A percentile compares a stretch with the other conserved stretches of the same genome.
Conservation (phyloP, 129 eudicot genomes). For the Flaveria robusta region DNA sequence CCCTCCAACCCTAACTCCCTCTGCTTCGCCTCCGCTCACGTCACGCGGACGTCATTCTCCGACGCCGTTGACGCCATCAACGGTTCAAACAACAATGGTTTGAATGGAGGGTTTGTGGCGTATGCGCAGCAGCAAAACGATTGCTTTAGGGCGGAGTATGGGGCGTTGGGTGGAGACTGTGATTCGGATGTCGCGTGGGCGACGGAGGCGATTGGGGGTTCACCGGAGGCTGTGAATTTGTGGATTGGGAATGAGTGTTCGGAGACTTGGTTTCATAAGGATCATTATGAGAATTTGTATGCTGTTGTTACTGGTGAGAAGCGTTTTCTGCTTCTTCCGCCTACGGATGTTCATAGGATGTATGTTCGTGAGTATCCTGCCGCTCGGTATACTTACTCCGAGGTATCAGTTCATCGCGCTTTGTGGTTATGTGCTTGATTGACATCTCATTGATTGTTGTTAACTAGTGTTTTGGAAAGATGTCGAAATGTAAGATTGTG, state of each 20-base stretch:
- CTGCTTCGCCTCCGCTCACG: slow-evolving; percentile 78
- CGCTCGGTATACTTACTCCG: slow-evolving; percentile 59
- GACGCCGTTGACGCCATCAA: slow-evolving; percentile 48
- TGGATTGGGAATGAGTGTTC: slow-evolving; percentile 79
- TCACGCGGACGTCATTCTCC: slow-evolving; percentile 45
- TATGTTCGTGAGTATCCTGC: slow-evolving; percentile 76
- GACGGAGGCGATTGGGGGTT: slow-evolving; percentile 62
- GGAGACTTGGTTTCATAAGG: slow-evolving; percentile 88
- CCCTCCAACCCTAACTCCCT: slow-evolving; percentile 53
- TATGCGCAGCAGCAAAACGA: slow-evolving; percentile 93
- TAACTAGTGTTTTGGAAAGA: not conserved
- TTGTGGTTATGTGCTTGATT: no score
- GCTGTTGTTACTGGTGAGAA: slow-evolving; percentile 88
- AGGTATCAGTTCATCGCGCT: slow-evolving; percentile 40
- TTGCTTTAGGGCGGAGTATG: slow-evolving; percentile 77
- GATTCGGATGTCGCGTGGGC: slow-evolving; percentile 80
- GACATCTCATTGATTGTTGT: no score
- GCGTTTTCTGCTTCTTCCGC: slow-evolving; percentile 83
- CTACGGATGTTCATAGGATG: slow-evolving; percentile 93
- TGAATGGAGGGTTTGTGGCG: slow-evolving; percentile 36
- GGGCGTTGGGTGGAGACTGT: slow-evolving; percentile 49
- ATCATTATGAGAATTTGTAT: slow-evolving; percentile 90
- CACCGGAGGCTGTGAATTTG: slow-evolving; percentile 89
- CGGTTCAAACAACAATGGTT: slow-evolving; percentile 6
- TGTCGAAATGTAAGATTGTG: not conserved